Evolutionary conservation across 1,284 basidiomycete species (phyloP), one percentile per base, ranked within the genome.

Genomic region (Leccinum subrobustum): DNA sequence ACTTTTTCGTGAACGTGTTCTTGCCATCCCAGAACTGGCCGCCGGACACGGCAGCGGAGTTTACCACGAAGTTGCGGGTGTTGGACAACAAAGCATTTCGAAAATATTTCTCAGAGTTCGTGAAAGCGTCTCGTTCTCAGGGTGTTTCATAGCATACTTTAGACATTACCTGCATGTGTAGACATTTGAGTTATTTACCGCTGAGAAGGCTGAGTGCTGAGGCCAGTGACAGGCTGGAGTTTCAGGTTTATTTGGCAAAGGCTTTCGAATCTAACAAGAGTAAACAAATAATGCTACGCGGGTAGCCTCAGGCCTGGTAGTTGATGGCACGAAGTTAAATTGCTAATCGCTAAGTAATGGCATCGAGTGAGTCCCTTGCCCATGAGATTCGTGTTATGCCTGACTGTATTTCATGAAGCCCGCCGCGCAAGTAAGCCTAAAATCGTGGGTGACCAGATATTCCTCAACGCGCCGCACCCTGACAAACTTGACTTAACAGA

Each of bases 11-110:
- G 8, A 82, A 79, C 54, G 86, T 89, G 42, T 95, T 95, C 75
- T 83, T 99, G 27, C 95, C 96, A 1, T 87, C 93, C 12, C 89
- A 96, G 74, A 85, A 89, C 64, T 97, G 95, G 83, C 95, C 96
- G 20, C 75, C 83, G 8, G 85, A 90, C 29, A 87, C 87, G 27
- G 89, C 92, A 1, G 68, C 88, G 55, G 92, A 96, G 64, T 93
- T 98, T 64, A 83, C 90, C 4, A 82, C 83, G 25, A 91, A 91
- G 70, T 75, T 96, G 65, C 82, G 86, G 57, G 89, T 90, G 68
- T 79, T 93, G 63, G 94, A 96, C 69, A 78, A 81, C 59, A 95
- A 93, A 75, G 80, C 80, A 52, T 97, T 98, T 79, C 85, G 92
- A 69, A 95, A 92, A 81, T 96, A 93, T 70, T 94, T 95, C 75